A percentile compares a stretch with the other conserved stretches of the same genome.
These are phyloP conservation scores for Phytophthora macrochlamydospora DNA, from an alignment of 352 stramenopile species.

Conservation along the genomic window DNA sequence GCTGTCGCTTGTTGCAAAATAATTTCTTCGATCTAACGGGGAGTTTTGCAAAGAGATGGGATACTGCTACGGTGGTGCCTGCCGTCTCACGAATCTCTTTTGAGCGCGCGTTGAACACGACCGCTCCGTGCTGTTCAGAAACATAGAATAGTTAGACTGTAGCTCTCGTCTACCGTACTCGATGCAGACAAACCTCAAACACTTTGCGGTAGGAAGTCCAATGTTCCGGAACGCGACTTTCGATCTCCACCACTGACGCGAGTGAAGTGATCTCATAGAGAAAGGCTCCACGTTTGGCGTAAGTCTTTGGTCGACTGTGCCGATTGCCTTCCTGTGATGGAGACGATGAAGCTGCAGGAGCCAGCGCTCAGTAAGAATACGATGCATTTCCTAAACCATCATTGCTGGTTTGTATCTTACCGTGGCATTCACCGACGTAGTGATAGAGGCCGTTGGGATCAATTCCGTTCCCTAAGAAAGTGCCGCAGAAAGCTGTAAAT, in stretches of 20 bases:
- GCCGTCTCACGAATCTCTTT: slow-evolving; percentile 36
- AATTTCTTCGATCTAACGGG: slow-evolving; percentile 59
- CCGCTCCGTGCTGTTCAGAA: slow-evolving; percentile 42
- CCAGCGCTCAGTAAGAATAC: neutral
- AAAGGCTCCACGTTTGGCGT: slow-evolving; percentile 59
- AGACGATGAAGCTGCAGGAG: slow-evolving; percentile 43
- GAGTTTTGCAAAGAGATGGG: slow-evolving; percentile 65
- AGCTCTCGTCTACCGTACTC: slow-evolving; percentile 28
- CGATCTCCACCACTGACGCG: slow-evolving; percentile 57
- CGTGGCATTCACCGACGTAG: slow-evolving; percentile 50
- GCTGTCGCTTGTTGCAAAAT: slow-evolving; percentile 38
- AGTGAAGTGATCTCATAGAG: slow-evolving; percentile 52
- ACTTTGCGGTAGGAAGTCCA: slow-evolving; percentile 77
- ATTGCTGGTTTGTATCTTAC: slow-evolving; percentile 16
- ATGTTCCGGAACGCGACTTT: slow-evolving; percentile 55
- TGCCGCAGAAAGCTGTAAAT: neutral
- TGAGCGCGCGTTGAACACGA: slow-evolving; percentile 65
- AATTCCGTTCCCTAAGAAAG: slow-evolving; percentile 69
- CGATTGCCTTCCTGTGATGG: neutral
- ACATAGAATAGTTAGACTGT: neutral
- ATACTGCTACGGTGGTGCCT: slow-evolving; percentile 58
- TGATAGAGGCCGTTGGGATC: slow-evolving; percentile 49
- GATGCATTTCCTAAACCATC: neutral
- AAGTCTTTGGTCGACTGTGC: slow-evolving; percentile 17
- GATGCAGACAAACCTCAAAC: slow-evolving; percentile 24